Conservation (phyloP, 306 rosid genomes). For the Hippophae rhamnoides region DNA sequence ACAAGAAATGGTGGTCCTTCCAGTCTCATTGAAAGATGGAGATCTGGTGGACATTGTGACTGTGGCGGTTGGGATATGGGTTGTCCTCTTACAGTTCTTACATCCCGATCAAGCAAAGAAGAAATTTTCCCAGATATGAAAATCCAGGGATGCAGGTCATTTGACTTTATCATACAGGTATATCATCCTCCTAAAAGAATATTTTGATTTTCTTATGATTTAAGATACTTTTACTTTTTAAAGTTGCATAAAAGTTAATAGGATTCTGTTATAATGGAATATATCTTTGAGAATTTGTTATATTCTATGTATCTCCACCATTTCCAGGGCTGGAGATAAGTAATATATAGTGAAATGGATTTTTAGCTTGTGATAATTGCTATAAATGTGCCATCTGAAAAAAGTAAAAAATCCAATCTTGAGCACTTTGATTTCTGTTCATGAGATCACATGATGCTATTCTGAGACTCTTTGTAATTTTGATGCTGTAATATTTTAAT, state of each 20-base stretch:
- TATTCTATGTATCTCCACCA: conserved; percentile 3
- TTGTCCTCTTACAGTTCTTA: conserved; percentile 71
- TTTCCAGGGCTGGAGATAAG: neutral
- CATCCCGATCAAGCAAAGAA: conserved; percentile 34
- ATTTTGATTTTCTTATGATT: conserved; percentile 5
- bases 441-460: neutral
- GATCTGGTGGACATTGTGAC: conserved; percentile 76
- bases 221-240: neutral
- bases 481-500: neutral
- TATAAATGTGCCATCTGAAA: conserved; percentile 6
- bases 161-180: conserved; percentile 61
- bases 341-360: neutral
- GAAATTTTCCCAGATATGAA: conserved; percentile 30
- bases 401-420: conserved; percentile 5
- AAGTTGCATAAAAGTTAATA: conserved; percentile 3
- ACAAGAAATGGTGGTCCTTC: conserved; percentile 74
- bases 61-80: conserved; percentile 99
- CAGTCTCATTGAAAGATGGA: conserved; percentile 79
- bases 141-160: conserved; percentile 46
- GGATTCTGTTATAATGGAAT: conserved; percentile 5
- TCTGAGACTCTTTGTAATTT: neutral
- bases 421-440: conserved; percentile 6
- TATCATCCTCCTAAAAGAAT: conserved; percentile 9
- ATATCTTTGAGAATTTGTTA: neutral
- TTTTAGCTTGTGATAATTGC: neutral